phyloP scores from a whole-genome alignment of 768 basidiomycete species.

The Harrya chromipes region DNA sequence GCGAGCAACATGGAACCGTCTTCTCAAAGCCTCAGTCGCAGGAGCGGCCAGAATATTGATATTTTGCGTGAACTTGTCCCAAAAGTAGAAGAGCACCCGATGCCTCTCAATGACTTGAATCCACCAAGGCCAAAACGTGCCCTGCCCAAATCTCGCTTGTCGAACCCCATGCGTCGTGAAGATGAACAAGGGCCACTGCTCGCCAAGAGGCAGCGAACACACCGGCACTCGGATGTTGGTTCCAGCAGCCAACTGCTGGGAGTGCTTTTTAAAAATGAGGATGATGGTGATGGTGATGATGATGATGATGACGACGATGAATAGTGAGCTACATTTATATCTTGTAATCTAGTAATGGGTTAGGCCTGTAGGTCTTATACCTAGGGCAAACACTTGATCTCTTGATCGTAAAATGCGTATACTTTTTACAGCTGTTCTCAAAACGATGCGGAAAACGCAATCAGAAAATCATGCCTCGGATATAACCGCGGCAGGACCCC shows the following conservation, averaged over 20 bases:
- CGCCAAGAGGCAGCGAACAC: constrained; percentile 25
- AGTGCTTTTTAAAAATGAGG: constrained; percentile 8
- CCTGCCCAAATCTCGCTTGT: constrained; percentile 23
- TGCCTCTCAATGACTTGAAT: constrained; percentile 13
- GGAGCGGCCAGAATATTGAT: constrained; percentile 12
- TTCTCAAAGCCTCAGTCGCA: constrained; percentile 7
- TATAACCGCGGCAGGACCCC: too few species aligned
- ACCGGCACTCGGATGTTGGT: constrained; percentile 18
- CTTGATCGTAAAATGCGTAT: too few species aligned
- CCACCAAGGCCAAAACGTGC: constrained; percentile 26
- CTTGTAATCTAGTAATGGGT: not conserved
- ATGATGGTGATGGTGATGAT: too few species aligned
- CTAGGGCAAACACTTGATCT: too few species aligned
- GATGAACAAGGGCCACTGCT: constrained; percentile 4
- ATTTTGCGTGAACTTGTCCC: constrained; percentile 11
- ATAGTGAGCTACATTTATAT: not conserved
- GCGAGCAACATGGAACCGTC: not conserved
- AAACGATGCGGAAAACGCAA: too few species aligned
- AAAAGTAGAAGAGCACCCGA: constrained; percentile 20
- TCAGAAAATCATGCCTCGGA: too few species aligned
- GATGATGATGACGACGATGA: constrained; percentile 18
- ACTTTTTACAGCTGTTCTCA: too few species aligned
- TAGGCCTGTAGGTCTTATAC: too few species aligned
- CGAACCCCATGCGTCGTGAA: not conserved
- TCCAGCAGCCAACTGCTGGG: constrained; percentile 3